These are phyloP conservation scores for Starmerella geochares DNA, from an alignment of 805 yeast genomes.

Conservation along the genomic window DNA sequence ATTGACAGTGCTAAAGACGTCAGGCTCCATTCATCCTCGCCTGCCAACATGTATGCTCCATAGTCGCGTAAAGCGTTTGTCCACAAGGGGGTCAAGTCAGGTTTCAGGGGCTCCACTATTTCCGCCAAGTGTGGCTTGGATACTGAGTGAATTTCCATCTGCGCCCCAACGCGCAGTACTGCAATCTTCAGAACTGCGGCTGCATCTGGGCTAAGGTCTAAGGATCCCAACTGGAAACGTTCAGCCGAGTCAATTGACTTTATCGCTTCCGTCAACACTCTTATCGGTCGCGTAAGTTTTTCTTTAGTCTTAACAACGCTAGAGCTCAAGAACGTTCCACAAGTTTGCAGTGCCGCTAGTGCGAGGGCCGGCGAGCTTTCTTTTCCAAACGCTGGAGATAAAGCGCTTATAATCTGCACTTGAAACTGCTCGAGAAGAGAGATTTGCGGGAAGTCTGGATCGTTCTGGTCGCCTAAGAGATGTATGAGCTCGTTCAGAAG, in stretches of 20 bases:
- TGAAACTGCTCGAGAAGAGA: conserved; percentile 82
- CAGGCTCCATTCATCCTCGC: conserved; percentile 29
- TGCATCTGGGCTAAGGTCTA: conserved; percentile 32
- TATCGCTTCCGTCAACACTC: conserved; percentile 54
- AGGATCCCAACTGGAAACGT: conserved; percentile 31
- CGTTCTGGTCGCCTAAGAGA: conserved; percentile 50
- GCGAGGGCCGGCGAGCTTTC: conserved; percentile 68
- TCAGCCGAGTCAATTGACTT: conserved; percentile 39
- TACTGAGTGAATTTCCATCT: conserved; percentile 28
- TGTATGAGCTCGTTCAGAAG: conserved; percentile 55
- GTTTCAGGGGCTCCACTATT: conserved; percentile 42
- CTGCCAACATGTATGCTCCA: conserved; percentile 52
- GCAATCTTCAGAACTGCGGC: conserved; percentile 33
- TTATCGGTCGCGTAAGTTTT: conserved; percentile 47
- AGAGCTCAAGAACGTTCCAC: conserved; percentile 65
- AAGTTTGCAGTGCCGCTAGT: conserved; percentile 63
- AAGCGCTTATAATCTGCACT: conserved; percentile 84
- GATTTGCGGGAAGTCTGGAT: conserved; percentile 60
- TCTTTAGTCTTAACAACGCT: conserved; percentile 41
- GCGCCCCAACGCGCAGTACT: conserved; percentile 37
- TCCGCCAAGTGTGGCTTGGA: conserved; percentile 32
- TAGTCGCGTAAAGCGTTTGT: conserved; percentile 61
- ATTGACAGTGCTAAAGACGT: conserved; percentile 26
- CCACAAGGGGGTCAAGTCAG: conserved; percentile 67
- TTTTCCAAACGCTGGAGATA: conserved; percentile 70